These are phyloP conservation scores for Neltuma alba DNA, from an alignment of 306 rosid species.

Conservation along the genomic window DNA sequence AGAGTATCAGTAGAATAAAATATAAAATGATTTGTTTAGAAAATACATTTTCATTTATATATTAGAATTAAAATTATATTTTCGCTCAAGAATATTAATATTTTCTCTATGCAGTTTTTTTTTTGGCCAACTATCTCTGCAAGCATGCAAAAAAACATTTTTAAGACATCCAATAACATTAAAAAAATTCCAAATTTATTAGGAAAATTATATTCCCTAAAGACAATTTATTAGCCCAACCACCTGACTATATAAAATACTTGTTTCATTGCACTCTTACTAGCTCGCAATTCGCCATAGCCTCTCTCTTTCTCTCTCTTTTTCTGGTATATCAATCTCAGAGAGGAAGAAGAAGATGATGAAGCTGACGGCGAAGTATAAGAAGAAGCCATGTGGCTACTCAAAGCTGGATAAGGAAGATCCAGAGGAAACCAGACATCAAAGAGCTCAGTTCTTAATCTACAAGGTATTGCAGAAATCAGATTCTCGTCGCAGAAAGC, in stretches of 20 bases:
- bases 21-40: too few relatives aligned
- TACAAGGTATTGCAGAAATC: conserved; percentile 50
- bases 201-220: too few relatives aligned
- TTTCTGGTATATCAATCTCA: background rate
- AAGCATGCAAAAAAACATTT: too few relatives aligned
- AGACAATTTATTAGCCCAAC: background rate
- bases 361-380: conserved; percentile 25
- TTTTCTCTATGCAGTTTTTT: too few relatives aligned
- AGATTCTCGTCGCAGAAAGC: conserved; percentile 32
- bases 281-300: background rate
- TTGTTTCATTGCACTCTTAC: background rate
- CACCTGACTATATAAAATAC: background rate
- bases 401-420: conserved; percentile 58
- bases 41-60: too few relatives aligned
- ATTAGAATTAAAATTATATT: too few relatives aligned
- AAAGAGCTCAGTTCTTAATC: conserved; percentile 60
- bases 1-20: too few relatives aligned
- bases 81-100: too few relatives aligned
- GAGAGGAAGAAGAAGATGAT: background rate
- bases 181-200: too few relatives aligned
- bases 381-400: conserved; percentile 37
- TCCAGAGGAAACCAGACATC: conserved; percentile 51
- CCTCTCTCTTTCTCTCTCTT: background rate
- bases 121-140: too few relatives aligned
- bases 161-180: too few relatives aligned